These are phyloP conservation scores for Starmerella sp. DNA, from an alignment of 805 yeast genomes.

Conservation along the genomic window DNA sequence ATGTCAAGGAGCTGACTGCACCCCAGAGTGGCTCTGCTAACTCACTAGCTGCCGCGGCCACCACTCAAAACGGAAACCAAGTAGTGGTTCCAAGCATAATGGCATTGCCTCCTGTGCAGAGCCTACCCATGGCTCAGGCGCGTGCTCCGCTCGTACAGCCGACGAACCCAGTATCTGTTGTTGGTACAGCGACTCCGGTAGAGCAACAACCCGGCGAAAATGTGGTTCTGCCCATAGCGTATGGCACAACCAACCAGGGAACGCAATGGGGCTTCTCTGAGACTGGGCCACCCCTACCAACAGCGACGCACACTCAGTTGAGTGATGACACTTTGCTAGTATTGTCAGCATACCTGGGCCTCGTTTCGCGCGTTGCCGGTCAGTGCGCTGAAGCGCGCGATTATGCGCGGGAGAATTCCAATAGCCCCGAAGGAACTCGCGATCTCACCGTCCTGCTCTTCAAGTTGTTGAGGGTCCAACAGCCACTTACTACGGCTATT, in stretches of 20 bases:
- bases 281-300: background rate
- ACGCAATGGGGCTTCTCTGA: background rate
- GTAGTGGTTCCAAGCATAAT: background rate
- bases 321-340: constrained; percentile 65
- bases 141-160: background rate
- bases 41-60: background rate
- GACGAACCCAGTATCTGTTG: background rate
- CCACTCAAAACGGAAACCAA: background rate
- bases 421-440: background rate
- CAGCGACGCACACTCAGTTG: background rate
- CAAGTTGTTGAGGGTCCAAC: constrained; percentile 36
- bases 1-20: constrained; percentile 8
- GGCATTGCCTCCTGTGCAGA: background rate
- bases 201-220: background rate
- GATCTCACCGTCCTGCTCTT: constrained; percentile 33
- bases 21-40: constrained; percentile 1
- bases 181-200: background rate
- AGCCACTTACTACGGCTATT: constrained; percentile 43
- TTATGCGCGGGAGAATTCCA: background rate
- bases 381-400: constrained; percentile 31
- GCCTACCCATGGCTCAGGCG: background rate
- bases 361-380: constrained; percentile 45
- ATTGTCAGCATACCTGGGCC: constrained; percentile 59
- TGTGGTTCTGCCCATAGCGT: background rate
- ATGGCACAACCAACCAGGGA: background rate